Conservation (phyloP, 495 filamentous ascomycete genomes). For the Staphylotrichum tortipilum region DNA sequence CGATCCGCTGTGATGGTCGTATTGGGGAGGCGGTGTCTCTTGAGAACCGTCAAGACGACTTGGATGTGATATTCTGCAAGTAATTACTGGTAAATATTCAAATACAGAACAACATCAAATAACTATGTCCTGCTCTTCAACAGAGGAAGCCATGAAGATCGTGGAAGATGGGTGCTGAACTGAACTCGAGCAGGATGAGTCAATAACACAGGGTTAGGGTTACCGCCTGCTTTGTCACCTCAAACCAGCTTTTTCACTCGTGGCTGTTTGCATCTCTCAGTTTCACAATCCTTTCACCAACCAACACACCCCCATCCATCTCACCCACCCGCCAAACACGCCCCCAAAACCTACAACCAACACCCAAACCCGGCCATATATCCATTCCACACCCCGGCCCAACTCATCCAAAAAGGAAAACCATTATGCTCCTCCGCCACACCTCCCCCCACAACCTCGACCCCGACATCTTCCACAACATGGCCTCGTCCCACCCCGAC, state of each 20-base stretch:
- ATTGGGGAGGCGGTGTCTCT: background rate
- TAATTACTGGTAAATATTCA: no score
- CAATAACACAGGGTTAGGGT: background rate
- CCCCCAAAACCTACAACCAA: background rate
- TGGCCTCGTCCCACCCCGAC: slow-evolving; percentile 9
- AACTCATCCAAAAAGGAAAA: background rate
- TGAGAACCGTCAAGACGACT: no score
- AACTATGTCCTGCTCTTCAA: no score
- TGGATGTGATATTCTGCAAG: no score
- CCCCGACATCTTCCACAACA: slow-evolving; percentile 17
- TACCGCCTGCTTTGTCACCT: background rate
- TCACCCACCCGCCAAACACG: background rate
- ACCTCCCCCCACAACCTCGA: slow-evolving; percentile 4
- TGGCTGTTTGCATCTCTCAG: background rate
- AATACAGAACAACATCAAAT: no score
- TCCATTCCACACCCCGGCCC: background rate
- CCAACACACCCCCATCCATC: background rate
- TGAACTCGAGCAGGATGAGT: no score
- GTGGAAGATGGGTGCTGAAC: no score
- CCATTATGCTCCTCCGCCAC: slow-evolving; percentile 18
- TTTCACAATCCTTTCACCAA: background rate
- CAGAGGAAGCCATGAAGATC: no score
- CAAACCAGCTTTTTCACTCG: background rate
- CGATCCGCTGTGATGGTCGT: no score
- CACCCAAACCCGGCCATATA: background rate